These are phyloP conservation scores for Tuber indicum DNA, from an alignment of 495 filamentous ascomycete species.

Conservation along the genomic window DNA sequence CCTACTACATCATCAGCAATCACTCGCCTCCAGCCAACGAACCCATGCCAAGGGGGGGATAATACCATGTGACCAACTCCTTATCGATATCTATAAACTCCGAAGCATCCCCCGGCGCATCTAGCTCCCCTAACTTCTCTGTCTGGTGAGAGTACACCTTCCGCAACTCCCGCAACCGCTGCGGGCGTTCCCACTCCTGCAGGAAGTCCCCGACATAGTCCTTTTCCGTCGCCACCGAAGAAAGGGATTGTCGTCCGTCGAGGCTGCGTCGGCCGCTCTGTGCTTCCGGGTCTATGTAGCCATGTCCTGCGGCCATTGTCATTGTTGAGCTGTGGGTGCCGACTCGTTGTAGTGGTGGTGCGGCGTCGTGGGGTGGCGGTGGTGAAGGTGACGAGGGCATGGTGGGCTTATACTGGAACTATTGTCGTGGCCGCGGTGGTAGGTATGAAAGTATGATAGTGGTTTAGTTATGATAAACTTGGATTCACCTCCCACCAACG, in stretches of 20 bases:
- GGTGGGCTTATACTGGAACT: background rate
- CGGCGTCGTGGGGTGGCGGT: too few relatives aligned
- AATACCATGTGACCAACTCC: conserved; percentile 38
- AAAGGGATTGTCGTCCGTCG: conserved; percentile 26
- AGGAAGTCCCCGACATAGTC: conserved; percentile 28
- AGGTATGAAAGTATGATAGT: background rate
- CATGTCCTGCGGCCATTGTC: background rate
- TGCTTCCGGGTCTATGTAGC: conserved; percentile 28
- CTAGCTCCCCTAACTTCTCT: conserved; percentile 32
- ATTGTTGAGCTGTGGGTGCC: too few relatives aligned
- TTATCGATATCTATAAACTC: conserved; percentile 36
- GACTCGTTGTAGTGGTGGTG: too few relatives aligned
- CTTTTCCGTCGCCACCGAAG: conserved; percentile 25
- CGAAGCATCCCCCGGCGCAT: conserved; percentile 36
- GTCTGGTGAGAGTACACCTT: conserved; percentile 29
- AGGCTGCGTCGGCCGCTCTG: conserved; percentile 19
- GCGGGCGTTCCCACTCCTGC: conserved; percentile 18
- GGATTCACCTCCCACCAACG: background rate
- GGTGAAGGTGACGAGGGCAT: background rate
- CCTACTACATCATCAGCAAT: conserved; percentile 19
- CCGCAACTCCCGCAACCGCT: conserved; percentile 29
- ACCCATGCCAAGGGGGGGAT: background rate
- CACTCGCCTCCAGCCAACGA: background rate
- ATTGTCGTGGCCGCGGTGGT: background rate
- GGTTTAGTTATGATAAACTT: background rate